Evolutionary conservation across 2,329 filamentous ascomycete species (phyloP).

Genomic region (Eutypella sp.): DNA sequence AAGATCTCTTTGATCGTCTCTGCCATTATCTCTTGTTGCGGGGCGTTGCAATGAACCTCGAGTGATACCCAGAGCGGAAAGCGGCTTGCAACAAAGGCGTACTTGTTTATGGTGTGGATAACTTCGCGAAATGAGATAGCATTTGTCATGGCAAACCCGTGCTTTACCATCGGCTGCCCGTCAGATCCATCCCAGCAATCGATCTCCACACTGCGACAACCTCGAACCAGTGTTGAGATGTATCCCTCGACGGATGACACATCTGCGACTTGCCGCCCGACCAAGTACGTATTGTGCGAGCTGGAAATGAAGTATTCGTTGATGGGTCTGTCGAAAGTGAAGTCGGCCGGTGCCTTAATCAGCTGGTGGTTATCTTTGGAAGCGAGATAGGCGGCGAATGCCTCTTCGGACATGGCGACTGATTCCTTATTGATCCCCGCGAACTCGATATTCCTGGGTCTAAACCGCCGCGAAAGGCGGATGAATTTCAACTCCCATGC

Average conservation of each 20-base stretch:
- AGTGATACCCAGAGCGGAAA: slow-evolving; percentile 93
- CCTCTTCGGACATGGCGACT: slow-evolving; percentile 68
- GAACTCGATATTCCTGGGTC: slow-evolving; percentile 38
- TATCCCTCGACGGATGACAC: slow-evolving; percentile 93
- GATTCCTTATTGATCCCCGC: slow-evolving; percentile 41
- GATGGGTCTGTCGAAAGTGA: slow-evolving; percentile 72
- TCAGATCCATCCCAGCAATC: slow-evolving; percentile 96
- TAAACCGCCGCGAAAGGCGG: slow-evolving; percentile 60
- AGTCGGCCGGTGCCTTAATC: slow-evolving; percentile 53
- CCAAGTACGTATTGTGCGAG: slow-evolving; percentile 96
- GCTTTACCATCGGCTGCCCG: slow-evolving; percentile 82
- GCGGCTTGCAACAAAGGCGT: slow-evolving; percentile 81
- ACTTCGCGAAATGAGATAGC: slow-evolving; percentile 87
- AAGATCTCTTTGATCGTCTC: slow-evolving; percentile 83
- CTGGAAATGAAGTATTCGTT: slow-evolving; percentile 98
- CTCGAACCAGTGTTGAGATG: slow-evolving; percentile 79
- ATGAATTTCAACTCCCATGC: slow-evolving; percentile 71
- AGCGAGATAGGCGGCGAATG: slow-evolving; percentile 71
- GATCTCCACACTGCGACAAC: slow-evolving; percentile 93
- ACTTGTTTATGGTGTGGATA: slow-evolving; percentile 88
- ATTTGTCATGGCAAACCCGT: slow-evolving; percentile 84
- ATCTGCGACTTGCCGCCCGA: slow-evolving; percentile 84
- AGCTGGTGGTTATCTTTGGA: slow-evolving; percentile 70
- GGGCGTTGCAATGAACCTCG: slow-evolving; percentile 83
- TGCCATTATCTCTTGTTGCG: slow-evolving; percentile 84